Evolutionary conservation across 768 basidiomycete species (phyloP).

Genomic region (Calocybe indica): DNA sequence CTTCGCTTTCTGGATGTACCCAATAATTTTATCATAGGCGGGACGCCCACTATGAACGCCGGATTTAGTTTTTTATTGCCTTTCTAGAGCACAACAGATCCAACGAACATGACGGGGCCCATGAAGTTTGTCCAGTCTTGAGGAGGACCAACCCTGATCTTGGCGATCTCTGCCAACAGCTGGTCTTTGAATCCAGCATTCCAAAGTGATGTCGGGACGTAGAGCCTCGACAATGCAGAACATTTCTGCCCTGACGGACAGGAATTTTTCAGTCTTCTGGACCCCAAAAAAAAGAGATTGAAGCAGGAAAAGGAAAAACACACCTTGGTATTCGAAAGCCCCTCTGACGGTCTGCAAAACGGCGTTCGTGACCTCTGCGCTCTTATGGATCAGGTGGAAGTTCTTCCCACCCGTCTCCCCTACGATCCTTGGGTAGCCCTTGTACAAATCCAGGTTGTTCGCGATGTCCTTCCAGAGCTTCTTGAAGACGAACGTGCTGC

Average conservation of each 20-base stretch:
- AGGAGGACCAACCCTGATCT: conserved; percentile 80
- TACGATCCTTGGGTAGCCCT: conserved; percentile 88
- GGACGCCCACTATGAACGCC: conserved; percentile 53
- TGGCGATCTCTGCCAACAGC: conserved; percentile 66
- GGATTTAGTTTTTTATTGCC: conserved; percentile 1
- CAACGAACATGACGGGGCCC: conserved; percentile 88
- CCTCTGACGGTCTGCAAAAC: conserved; percentile 82
- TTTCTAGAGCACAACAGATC: not conserved
- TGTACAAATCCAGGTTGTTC: conserved; percentile 81
- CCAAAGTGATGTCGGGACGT: conserved; percentile 89
- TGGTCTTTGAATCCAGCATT: conserved; percentile 77
- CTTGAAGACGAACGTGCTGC: conserved; percentile 91
- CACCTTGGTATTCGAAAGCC: conserved; percentile 95
- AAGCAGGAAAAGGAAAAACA: conserved; percentile 3
- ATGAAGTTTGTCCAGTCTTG: conserved; percentile 81
- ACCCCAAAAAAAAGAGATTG: not conserved
- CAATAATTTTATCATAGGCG: conserved; percentile 84
- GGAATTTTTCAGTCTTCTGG: not conserved
- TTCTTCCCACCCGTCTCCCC: conserved; percentile 99
- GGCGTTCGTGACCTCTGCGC: conserved; percentile 86
- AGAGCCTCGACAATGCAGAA: conserved; percentile 86
- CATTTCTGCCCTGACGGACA: conserved; percentile 84
- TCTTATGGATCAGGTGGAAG: conserved; percentile 89
- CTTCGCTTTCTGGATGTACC: conserved; percentile 84
- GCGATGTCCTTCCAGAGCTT: conserved; percentile 96